phyloP scores from a whole-genome alignment of 345 rosid species.

The Punica granatum region DNA sequence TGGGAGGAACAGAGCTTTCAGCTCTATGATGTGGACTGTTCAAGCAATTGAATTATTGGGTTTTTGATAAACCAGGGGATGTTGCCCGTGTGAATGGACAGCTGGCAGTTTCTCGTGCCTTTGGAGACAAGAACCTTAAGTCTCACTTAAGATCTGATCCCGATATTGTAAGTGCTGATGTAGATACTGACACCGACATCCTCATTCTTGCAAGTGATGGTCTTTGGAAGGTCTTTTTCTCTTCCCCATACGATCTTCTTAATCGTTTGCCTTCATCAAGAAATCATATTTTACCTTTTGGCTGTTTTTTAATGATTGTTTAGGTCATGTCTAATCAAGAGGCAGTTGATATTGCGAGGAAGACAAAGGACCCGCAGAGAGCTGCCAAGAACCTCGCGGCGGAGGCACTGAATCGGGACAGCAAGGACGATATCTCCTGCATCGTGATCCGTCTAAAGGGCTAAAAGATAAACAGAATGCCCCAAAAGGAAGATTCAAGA shows the following conservation, averaged over 20 bases:
- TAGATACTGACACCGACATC: conserved; percentile 6
- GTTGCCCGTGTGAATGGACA: conserved; percentile 34
- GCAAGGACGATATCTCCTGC: conserved; percentile 23
- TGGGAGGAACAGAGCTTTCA: background rate
- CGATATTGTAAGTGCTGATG: conserved; percentile 5
- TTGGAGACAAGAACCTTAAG: conserved; percentile 26
- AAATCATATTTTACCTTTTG: background rate
- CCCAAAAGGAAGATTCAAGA: background rate
- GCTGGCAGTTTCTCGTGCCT: conserved; percentile 31
- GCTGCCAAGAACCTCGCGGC: conserved; percentile 16
- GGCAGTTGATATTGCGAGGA: conserved; percentile 16
- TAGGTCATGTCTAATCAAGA: conserved; percentile 19
- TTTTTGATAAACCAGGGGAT: conserved; percentile 17
- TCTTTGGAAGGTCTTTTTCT: conserved; percentile 13
- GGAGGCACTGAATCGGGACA: conserved; percentile 15
- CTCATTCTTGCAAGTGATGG: conserved; percentile 19
- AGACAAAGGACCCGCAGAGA: conserved; percentile 14
- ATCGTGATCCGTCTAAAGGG: conserved; percentile 12
- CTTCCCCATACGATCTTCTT: background rate
- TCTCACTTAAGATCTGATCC: conserved; percentile 19
- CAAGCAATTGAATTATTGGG: background rate
- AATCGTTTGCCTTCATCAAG: background rate
- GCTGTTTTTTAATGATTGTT: background rate
- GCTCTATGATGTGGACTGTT: background rate
- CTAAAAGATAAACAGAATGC: background rate